These are phyloP conservation scores for Thozetella sp. DNA, from an alignment of 495 filamentous ascomycete species.

Conservation along the genomic window DNA sequence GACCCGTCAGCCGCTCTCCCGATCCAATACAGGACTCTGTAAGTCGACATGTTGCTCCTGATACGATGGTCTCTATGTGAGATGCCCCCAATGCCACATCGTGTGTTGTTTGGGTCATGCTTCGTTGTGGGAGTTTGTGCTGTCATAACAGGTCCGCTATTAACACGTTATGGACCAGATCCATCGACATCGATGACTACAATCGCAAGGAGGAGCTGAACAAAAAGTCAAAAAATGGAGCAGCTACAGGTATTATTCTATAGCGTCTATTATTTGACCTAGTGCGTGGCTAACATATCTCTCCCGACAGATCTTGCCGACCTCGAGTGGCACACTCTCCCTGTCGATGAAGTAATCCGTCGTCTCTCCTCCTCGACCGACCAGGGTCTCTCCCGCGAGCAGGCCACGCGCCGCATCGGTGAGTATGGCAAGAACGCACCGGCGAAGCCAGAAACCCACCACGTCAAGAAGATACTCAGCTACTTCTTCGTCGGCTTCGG, in stretches of 20 bases:
- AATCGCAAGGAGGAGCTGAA: slow-evolving; percentile 38
- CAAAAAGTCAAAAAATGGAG: slow-evolving; percentile 39
- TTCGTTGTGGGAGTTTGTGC: too few species aligned
- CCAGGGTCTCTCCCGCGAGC: slow-evolving; percentile 52
- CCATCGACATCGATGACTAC: slow-evolving; percentile 54
- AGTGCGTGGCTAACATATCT: not conserved
- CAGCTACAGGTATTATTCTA: slow-evolving; percentile 35
- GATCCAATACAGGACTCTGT: slow-evolving; percentile 56
- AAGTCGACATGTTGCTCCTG: slow-evolving; percentile 13
- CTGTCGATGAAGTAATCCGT: slow-evolving; percentile 53
- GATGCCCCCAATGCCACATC: too few species aligned
- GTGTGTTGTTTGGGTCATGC: too few species aligned
- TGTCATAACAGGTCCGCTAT: too few species aligned
- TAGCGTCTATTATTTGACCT: not conserved
- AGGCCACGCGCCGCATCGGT: slow-evolving; percentile 36
- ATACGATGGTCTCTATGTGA: not conserved
- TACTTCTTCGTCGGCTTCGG: slow-evolving; percentile 78
- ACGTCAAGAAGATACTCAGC: slow-evolving; percentile 55
- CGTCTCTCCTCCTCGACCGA: slow-evolving; percentile 50
- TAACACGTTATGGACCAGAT: slow-evolving; percentile 34
- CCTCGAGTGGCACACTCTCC: slow-evolving; percentile 60
- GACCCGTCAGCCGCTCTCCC: slow-evolving; percentile 51
- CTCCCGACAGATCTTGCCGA: slow-evolving; percentile 35
- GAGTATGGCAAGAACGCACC: slow-evolving; percentile 52
- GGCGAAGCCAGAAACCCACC: slow-evolving; percentile 58